A percentile compares a stretch with the other conserved stretches of the same genome.
phyloP scores from a whole-genome alignment of 1,284 basidiomycete species.

The Fistulinella staudtii region DNA sequence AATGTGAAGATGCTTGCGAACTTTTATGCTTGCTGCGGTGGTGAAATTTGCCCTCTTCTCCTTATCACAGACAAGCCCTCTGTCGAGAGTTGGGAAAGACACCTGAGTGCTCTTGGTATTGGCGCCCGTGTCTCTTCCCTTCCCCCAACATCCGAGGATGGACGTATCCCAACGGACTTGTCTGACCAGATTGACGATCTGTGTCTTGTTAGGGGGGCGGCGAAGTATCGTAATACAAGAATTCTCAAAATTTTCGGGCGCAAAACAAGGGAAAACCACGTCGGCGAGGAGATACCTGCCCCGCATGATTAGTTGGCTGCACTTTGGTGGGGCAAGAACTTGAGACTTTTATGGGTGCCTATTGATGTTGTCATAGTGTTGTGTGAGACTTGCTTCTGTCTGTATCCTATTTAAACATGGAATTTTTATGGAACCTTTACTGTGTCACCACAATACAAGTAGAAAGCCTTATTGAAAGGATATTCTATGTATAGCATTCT shows the following conservation, averaged over 20 bases:
- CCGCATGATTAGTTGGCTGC: conserved; percentile 1
- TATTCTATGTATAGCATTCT: too few relatives aligned
- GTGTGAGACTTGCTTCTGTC: too few relatives aligned
- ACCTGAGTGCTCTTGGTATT: conserved; percentile 15
- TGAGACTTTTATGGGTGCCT: too few relatives aligned
- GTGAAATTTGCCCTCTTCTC: conserved; percentile 26
- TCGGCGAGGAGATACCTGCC: not conserved
- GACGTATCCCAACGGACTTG: conserved; percentile 4
- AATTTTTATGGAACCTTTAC: too few relatives aligned
- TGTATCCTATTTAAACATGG: too few relatives aligned
- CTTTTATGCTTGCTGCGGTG: conserved; percentile 19
- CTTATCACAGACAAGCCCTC: conserved; percentile 19
- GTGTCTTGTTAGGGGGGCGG: conserved; percentile 23
- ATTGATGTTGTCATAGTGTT: too few relatives aligned
- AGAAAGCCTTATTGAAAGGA: too few relatives aligned
- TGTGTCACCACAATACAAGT: too few relatives aligned
- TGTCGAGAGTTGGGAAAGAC: conserved; percentile 9
- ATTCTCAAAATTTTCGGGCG: conserved; percentile 23
- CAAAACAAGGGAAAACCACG: conserved; percentile 7
- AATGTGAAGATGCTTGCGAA: conserved; percentile 14
- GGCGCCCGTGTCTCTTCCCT: conserved; percentile 16
- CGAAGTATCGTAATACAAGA: conserved; percentile 14
- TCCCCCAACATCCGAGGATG: not conserved
- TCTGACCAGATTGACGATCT: conserved; percentile 19
- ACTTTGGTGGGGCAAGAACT: too few relatives aligned